Conservation (phyloP, 441 rosid genomes). For the Mallotus repandus region DNA sequence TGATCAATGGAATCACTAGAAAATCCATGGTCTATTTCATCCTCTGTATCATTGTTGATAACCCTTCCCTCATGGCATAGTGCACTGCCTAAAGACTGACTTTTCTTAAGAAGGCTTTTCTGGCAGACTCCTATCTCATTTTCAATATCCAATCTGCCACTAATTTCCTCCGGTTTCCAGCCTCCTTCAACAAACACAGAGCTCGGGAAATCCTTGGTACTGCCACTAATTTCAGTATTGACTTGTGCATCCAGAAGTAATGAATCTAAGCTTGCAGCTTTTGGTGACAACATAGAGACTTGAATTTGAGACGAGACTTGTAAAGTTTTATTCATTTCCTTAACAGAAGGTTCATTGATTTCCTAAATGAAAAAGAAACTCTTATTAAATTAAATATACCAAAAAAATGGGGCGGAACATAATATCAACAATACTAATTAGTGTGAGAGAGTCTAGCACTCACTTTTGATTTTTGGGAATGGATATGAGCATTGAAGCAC, state of each 20-base stretch:
- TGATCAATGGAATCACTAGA: constrained; percentile 53
- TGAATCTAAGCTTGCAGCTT: constrained; percentile 33
- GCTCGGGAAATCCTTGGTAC: constrained; percentile 28
- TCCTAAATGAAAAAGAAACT: constrained; percentile 33
- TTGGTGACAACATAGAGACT: constrained; percentile 32
- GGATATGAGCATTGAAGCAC: constrained; percentile 66
- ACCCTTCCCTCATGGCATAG: constrained; percentile 47
- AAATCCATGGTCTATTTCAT: constrained; percentile 46
- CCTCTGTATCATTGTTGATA: constrained; percentile 42
- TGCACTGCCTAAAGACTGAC: constrained; percentile 68
- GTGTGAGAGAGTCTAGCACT: constrained; percentile 20
- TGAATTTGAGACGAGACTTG: constrained; percentile 43
- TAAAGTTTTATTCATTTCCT: constrained; percentile 40
- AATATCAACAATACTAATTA: constrained; percentile 1
- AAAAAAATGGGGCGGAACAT: neutral
- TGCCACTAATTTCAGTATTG: constrained; percentile 30
- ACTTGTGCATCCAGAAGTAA: constrained; percentile 28
- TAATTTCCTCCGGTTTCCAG: constrained; percentile 56
- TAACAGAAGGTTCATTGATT: constrained; percentile 20
- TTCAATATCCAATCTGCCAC: constrained; percentile 32
- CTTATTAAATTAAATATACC: constrained; percentile 17
- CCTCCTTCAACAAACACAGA: constrained; percentile 34
- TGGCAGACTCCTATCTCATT: constrained; percentile 26
- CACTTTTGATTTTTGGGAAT: constrained; percentile 65
- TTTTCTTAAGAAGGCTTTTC: constrained; percentile 50